Evolutionary conservation across 768 basidiomycete genomes (phyloP).

Genomic region (Leccinum longicurvipes): DNA sequence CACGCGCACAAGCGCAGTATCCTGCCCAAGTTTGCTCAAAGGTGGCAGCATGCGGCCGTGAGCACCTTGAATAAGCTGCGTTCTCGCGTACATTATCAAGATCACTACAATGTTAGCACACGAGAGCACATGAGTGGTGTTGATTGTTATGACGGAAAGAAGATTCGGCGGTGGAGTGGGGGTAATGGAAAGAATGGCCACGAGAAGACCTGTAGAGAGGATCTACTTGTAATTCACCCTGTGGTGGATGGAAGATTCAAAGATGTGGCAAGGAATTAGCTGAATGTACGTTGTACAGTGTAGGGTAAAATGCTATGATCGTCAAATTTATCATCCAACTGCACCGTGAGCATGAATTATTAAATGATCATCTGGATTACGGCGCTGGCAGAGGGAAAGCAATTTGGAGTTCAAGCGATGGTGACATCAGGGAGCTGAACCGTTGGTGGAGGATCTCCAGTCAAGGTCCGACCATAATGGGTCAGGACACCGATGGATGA

Average conservation of each 20-base stretch:
- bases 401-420: constrained; percentile 6
- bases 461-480: constrained; percentile 51
- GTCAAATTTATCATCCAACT: neutral
- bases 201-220: constrained; percentile 33
- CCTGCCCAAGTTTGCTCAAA: constrained; percentile 32
- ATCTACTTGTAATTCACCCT: constrained; percentile 59
- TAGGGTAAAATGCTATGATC: constrained; percentile 3
- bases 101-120: constrained; percentile 55
- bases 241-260: constrained; percentile 64
- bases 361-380: neutral
- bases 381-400: neutral
- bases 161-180: constrained; percentile 37
- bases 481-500: constrained; percentile 55
- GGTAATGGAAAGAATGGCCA: constrained; percentile 8
- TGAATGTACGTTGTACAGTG: constrained; percentile 10
- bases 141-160: constrained; percentile 67
- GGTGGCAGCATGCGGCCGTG: constrained; percentile 48
- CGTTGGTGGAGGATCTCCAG: constrained; percentile 50
- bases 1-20: constrained; percentile 22
- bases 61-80: constrained; percentile 42
- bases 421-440: constrained; percentile 34
- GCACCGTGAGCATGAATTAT: neutral
- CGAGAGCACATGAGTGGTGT: constrained; percentile 77
- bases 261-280: constrained; percentile 42
- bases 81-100: constrained; percentile 52